Conservation (phyloP, 176 grass and related monocot species). For the Juncus inflexus region DNA sequence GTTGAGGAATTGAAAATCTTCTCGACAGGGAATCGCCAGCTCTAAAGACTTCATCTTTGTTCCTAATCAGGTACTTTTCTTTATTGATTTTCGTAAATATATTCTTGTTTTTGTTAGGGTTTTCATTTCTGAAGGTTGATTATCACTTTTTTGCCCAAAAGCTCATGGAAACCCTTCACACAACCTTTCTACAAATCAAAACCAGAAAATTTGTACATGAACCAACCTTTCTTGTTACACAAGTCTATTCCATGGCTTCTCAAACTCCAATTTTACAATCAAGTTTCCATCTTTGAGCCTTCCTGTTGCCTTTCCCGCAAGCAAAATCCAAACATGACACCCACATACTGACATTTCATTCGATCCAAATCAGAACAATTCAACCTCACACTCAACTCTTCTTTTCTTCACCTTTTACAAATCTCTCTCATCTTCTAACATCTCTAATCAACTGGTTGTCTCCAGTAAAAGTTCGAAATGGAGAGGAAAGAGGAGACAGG, state of each 20-base stretch:
- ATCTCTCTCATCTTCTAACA: too few species aligned
- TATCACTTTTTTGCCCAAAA: not conserved
- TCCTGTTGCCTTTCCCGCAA: not conserved
- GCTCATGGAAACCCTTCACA: not conserved
- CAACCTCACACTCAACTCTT: too few species aligned
- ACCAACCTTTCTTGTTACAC: too few species aligned
- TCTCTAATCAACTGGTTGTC: not conserved
- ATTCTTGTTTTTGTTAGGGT: slow-evolving; percentile 25
- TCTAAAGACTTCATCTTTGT: slow-evolving; percentile 32
- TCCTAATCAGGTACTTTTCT: slow-evolving; percentile 20
- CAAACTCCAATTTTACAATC: too few species aligned
- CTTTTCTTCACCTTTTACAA: too few species aligned
- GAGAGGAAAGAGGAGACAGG: slow-evolving; percentile 87
- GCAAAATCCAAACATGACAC: too few species aligned
- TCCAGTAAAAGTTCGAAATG: slow-evolving; percentile 49
- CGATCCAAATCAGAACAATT: too few species aligned
- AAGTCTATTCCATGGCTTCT: too few species aligned
- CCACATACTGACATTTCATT: too few species aligned
- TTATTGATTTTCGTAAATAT: not conserved
- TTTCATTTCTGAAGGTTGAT: not conserved
- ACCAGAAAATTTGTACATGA: too few species aligned
- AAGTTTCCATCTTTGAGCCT: not conserved
- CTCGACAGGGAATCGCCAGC: slow-evolving; percentile 24
- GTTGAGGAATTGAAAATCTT: slow-evolving; percentile 20
- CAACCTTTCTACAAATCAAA: too few species aligned